Evolutionary conservation across 495 filamentous ascomycete genomes (phyloP), one percentile per base, ranked within the genome.

Genomic region (Penicillium antarcticum): DNA sequence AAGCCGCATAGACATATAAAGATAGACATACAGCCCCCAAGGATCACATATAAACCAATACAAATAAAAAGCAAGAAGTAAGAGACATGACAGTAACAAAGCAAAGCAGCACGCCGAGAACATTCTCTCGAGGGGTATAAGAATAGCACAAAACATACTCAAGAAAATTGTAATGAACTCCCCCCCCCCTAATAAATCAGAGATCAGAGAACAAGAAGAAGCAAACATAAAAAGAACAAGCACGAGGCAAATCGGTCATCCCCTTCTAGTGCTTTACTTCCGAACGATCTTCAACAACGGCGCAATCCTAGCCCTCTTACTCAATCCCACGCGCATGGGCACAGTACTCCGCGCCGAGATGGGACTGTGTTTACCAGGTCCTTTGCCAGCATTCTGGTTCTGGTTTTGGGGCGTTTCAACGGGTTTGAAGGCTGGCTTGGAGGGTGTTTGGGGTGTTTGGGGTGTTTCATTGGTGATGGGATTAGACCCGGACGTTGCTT

Each of bases 271-370:
- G 36, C 29, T 31, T 74, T 65, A 85, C 53, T 82, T 85, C 61
- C 76, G 82, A 24, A 87, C 75, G 26, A 80, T 71, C 56, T 84
- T 82, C 46, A 90, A 62, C 52, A 90, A 66, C 16, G 87, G 82
- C 21, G 82, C 77, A 55, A 90, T 88, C 43, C 82, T 70, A 21
- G 80, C 79, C 53, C 79, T 64, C 47, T 80, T 84, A 66, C 85
- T 88, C 34, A 90, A 62, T 4, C 87, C 87, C 29, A 90, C 85
- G 4, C 86, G 73, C 41, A 82, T 84, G 1, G 78, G 70, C 5
- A 83, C 80, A 47, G 81, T 84, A 37, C 73, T 69, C 21, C 75
- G 79, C 29, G 67, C 76, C 2, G 66, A 61, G 19, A 84, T 70
- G 1, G 83, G 80, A 40, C 73, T 79, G 40, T 78, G 75, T 48